Evolutionary conservation across 768 basidiomycete species (phyloP), one percentile per base, ranked within the genome.

Genomic region (Macrolepiota dolichaula): DNA sequence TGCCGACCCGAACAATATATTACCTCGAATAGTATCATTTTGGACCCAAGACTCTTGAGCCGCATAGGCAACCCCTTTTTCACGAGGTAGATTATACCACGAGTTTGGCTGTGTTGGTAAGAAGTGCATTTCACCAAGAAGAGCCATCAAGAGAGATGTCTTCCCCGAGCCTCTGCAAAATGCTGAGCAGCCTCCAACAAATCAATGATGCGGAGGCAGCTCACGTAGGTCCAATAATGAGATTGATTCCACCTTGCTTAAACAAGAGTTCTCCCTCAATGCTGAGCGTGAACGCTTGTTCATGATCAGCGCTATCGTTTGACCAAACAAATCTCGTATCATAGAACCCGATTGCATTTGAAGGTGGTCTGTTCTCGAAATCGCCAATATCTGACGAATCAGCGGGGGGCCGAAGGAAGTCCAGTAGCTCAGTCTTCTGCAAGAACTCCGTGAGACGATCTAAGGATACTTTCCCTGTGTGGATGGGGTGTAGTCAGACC

Each of bases 11-110:
- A 96, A 96, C 46, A 91, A 72, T 62, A 96, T 89, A 67, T 96
- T 96, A 46, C 92, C 88, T 72, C 83, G 65, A 55, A 92, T 89
- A 0, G 89, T 91, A 61, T 88, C 89, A 64, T 92, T 93, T 70
- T 87, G 83, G 2, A 93, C 86, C 91, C 91, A 96, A 3, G 89
- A 85, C 68, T 93, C 91, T 70, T 96, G 92, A 2, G 88, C 87
- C 5, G 88, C 88, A 69, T 91, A 93, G 1, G 91, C 86, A 40
- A 95, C 80, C 4, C 92, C 91, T 0, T 79, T 79, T 3, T 74
- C 74, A 2, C 90, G 77, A 25, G 92, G 91, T 5, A 94, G 80
- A 63, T 83, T 85, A 71, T 81, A 89, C 81, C 83, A 88, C 0
- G 89, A 85, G 46, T 82, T 79, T 0, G 81, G 75, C 9, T 73